Conservation (phyloP, 768 basidiomycete genomes). For the Asterophora parasitica region DNA sequence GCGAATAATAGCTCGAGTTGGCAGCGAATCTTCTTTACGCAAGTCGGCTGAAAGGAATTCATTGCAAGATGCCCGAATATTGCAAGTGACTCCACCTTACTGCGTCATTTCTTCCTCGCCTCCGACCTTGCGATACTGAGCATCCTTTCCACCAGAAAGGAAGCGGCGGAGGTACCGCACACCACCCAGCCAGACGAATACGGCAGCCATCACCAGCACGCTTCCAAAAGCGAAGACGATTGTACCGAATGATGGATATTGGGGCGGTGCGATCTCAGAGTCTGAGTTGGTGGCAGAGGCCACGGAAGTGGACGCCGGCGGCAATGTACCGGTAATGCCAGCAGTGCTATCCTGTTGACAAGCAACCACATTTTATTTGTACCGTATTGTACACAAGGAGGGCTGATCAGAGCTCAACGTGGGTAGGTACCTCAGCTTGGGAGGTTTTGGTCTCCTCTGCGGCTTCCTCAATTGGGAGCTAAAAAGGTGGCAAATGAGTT, state of each 20-base stretch:
- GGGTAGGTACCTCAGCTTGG: constrained; percentile 89
- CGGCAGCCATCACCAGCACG: constrained; percentile 38
- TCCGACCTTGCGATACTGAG: constrained; percentile 41
- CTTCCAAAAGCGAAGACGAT: constrained; percentile 36
- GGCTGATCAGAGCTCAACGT: constrained; percentile 83
- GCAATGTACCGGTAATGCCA: constrained; percentile 12
- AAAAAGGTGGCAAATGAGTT: not conserved
- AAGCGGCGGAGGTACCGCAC: constrained; percentile 39
- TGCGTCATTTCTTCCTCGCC: constrained; percentile 46
- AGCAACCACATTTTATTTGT: constrained; percentile 52
- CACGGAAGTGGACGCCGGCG: constrained; percentile 7
- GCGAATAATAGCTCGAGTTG: no score
- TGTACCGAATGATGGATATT: constrained; percentile 23
- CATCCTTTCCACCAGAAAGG: constrained; percentile 29
- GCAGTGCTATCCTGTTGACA: constrained; percentile 40
- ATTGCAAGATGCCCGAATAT: constrained; percentile 7
- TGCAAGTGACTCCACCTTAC: constrained; percentile 26
- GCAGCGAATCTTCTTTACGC: constrained; percentile 15
- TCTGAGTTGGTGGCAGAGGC: constrained; percentile 8
- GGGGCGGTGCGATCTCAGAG: constrained; percentile 9
- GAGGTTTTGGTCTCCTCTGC: constrained; percentile 45
- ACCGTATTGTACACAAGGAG: constrained; percentile 31
- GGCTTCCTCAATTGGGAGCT: constrained; percentile 47
- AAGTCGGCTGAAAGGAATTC: constrained; percentile 20
- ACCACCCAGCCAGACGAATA: constrained; percentile 52